Evolutionary conservation across 2,329 filamentous ascomycete species (phyloP), one percentile per base, ranked within the genome.

Genomic region (Xylariaceae sp.): DNA sequence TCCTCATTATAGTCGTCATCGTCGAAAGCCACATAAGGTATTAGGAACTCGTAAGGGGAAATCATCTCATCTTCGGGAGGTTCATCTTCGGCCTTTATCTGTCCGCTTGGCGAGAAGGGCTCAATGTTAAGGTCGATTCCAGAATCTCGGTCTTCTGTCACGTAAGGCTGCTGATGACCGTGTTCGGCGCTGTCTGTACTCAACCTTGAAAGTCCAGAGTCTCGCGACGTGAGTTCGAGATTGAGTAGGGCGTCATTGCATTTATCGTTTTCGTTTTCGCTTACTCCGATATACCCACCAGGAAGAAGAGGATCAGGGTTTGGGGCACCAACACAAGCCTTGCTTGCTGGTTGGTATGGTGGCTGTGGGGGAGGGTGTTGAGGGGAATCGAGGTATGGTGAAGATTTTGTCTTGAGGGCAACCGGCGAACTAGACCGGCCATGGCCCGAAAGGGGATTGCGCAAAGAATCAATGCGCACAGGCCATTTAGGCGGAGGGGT

Each of bases 1-100:
- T 86, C 84, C 82, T 87, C 84, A 76, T 86, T 84, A 75, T 82
- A 76, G 82, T 86, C 84, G 81, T 86, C 84, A 75, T 82, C 76
- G 82, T 87, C 84, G 76, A 80, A 77, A 65, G 78, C 73, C 52
- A 71, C 67, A 61, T 80, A 80, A 3, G 77, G 74, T 43, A 79
- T 61, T 19, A 68, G 70, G 51, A 76, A 62, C 8, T 63, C 59
- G 52, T 67, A 64, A 8, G 63, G 67, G 26, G 67, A 68, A 36
- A 67, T 61, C 53, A 66, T 63, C 46, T 65, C 60, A 34, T 68
- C 63, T 41, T 67, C 59, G 53, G 61, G 52, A 30, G 51, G 13
- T 34, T 55, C 54, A 16, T 53, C 29, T 41, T 58, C 51, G 41
- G 36, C 47, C 42, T 57, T 55, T 39, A 49, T 37, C 26, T 51